phyloP scores from a whole-genome alignment of 176 grass and related monocot species.

The Aegilops speltoides region DNA sequence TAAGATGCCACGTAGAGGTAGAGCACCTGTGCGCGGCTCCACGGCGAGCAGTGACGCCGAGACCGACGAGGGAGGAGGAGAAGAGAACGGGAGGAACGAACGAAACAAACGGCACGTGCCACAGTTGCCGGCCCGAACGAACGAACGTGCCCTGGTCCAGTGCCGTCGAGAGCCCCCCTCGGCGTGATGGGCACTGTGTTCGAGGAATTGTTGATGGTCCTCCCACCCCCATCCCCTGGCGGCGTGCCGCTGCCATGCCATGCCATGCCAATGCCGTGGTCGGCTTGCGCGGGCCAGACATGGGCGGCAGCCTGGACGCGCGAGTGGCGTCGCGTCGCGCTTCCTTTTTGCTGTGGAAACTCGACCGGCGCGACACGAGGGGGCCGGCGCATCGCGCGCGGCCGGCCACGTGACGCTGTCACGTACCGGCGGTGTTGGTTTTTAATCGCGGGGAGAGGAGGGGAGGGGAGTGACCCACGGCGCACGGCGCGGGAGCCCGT shows the following conservation, averaged over 20 bases:
- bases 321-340: not conserved
- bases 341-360: not conserved
- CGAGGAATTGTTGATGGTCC: not conserved
- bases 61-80: not conserved
- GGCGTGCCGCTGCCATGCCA: not conserved
- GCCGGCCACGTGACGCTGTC: constrained; percentile 25
- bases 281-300: not conserved
- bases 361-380: not conserved
- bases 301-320: not conserved
- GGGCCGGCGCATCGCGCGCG: not conserved
- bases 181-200: not conserved
- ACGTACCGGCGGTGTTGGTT: not conserved
- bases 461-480: no score
- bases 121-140: no score
- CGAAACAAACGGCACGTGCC: not conserved
- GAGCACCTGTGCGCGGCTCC: no score
- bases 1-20: not conserved
- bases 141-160: no score
- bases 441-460: no score
- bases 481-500: no score
- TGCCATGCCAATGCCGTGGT: not conserved
- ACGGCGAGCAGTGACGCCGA: not conserved
- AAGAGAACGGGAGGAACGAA: not conserved
- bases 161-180: not conserved
- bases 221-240: not conserved